Conservation (phyloP, 371 early-diverging fungal species). For the Cokeromyces recurvatus region DNA sequence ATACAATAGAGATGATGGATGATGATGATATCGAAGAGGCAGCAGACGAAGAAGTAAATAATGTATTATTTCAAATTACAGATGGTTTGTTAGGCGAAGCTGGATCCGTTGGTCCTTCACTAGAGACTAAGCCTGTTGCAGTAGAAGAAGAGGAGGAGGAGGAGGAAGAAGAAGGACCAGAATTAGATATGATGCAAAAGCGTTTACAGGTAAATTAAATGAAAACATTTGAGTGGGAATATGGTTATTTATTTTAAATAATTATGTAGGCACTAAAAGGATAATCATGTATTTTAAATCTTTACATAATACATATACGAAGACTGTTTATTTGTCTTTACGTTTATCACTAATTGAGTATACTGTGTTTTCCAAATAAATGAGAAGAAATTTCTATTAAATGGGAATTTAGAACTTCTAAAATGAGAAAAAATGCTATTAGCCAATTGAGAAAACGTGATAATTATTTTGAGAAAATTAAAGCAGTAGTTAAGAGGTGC, state of each 20-base stretch:
- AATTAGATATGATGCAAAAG: conserved; percentile 81
- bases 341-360: no score
- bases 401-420: no score
- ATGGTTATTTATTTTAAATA: neutral
- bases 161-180: conserved; percentile 69
- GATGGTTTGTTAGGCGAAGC: conserved; percentile 81
- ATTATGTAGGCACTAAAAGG: conserved; percentile 32
- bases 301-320: no score
- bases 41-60: conserved; percentile 91
- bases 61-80: conserved; percentile 83
- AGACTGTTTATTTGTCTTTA: no score
- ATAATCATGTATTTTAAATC: conserved; percentile 5
- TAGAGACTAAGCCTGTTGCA: conserved; percentile 41
- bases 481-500: no score
- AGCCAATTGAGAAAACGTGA: no score
- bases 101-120: conserved; percentile 50
- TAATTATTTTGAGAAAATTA: no score
- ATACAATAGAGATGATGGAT: conserved; percentile 84
- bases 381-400: no score
- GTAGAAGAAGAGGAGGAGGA: conserved; percentile 48
- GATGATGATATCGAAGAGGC: conserved; percentile 92
- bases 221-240: no score
- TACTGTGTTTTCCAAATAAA: no score
- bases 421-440: no score
- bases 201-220: conserved; percentile 62